Conservation (phyloP, 2,329 filamentous ascomycete genomes). For the Calonectria leucothoes region DNA sequence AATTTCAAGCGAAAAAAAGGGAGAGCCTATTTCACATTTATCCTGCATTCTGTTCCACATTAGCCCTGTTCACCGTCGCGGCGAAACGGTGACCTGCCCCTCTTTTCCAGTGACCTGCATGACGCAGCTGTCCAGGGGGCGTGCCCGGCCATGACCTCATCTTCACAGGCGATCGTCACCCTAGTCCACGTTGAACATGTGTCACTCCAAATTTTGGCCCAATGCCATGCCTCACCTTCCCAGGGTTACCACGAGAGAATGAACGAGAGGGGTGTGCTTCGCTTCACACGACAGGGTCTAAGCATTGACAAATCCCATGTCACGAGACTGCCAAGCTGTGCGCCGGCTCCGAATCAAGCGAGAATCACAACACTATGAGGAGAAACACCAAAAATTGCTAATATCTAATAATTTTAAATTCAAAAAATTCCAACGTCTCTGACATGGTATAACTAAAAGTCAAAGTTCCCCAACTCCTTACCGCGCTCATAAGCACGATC, state of each 20-base stretch:
- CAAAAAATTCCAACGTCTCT: slow-evolving; percentile 8
- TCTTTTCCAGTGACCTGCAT: slow-evolving; percentile 33
- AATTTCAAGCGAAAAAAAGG: not conserved
- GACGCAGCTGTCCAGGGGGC: slow-evolving; percentile 36
- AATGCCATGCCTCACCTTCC: not conserved
- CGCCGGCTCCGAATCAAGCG: not conserved
- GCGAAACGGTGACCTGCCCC: slow-evolving; percentile 11
- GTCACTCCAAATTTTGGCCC: slow-evolving; percentile 23
- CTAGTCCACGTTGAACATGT: slow-evolving; percentile 21
- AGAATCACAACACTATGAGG: not conserved
- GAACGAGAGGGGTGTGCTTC: slow-evolving; percentile 18
- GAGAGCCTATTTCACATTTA: not conserved
- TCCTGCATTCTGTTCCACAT: slow-evolving; percentile 13
- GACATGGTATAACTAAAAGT: slow-evolving; percentile 23
- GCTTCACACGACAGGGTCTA: not conserved
- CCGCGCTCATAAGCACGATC: slow-evolving; percentile 29
- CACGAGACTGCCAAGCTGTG: not conserved
- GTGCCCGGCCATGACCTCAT: slow-evolving; percentile 41
- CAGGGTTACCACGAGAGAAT: not conserved
- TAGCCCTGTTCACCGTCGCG: slow-evolving; percentile 14
- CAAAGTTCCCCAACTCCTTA: slow-evolving; percentile 20
- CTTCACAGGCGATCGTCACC: slow-evolving; percentile 26
- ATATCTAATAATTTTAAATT: slow-evolving; percentile 18
- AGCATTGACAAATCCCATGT: not conserved
- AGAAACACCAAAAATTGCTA: not conserved